Evolutionary conservation across 140 eudicot genomes (phyloP).

Genomic region (Stevia rebaudiana): DNA sequence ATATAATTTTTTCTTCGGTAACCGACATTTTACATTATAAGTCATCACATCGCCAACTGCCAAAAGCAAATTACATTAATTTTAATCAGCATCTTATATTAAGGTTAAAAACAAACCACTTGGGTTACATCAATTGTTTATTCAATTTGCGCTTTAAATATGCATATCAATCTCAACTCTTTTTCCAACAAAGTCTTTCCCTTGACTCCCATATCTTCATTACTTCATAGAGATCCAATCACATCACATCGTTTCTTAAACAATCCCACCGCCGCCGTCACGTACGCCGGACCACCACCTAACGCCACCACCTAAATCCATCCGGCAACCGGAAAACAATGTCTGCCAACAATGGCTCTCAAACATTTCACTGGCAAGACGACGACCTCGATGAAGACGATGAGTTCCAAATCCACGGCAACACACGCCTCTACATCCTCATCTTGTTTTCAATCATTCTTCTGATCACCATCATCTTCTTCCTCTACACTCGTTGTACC

Average conservation of each 20-base stretch:
- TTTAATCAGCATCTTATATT: too few relatives aligned
- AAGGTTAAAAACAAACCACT: too few relatives aligned
- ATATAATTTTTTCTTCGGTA: too few relatives aligned
- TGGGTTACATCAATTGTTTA: too few relatives aligned
- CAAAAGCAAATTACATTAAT: too few relatives aligned
- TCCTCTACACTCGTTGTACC: conserved; percentile 53
- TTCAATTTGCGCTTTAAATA: too few relatives aligned
- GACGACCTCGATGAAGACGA: conserved; percentile 49
- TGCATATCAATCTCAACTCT: background rate
- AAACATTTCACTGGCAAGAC: conserved; percentile 63
- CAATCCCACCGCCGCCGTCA: background rate
- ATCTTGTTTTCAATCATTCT: conserved; percentile 45
- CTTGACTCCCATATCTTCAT: conserved; percentile 1
- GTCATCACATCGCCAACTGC: too few relatives aligned
- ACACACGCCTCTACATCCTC: conserved; percentile 48
- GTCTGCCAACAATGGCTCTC: conserved; percentile 35
- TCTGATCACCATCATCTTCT: conserved; percentile 23
- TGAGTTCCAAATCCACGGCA: conserved; percentile 64
- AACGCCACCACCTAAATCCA: background rate
- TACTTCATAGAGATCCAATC: conserved; percentile 5
- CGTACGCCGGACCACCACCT: background rate
- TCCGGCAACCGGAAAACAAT: background rate
- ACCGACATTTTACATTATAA: too few relatives aligned
- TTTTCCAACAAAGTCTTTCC: conserved; percentile 4
- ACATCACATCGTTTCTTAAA: background rate